Conservation (phyloP, 306 rosid species). For the Quercus wislizeni region DNA sequence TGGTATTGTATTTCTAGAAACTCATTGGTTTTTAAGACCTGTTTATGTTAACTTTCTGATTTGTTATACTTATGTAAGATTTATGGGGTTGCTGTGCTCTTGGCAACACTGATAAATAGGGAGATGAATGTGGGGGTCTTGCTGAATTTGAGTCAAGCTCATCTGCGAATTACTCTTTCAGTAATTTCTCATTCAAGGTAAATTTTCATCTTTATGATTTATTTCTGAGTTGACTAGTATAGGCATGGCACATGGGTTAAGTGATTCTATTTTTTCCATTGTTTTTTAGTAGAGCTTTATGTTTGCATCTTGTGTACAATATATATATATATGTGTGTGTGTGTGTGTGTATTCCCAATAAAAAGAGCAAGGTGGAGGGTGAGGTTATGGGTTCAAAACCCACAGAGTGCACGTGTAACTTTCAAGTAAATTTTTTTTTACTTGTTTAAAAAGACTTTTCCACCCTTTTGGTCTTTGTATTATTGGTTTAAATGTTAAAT, state of each 20-base stretch:
- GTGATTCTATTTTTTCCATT: neutral
- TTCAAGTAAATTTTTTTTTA: no score
- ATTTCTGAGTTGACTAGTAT: slow-evolving; percentile 9
- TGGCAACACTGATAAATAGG: slow-evolving; percentile 47
- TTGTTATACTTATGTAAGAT: neutral
- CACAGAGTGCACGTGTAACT: no score
- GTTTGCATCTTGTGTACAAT: no score
- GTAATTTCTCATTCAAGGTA: slow-evolving; percentile 99
- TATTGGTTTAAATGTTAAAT: neutral
- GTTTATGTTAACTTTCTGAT: neutral
- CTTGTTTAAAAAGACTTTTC: no score
- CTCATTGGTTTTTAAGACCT: neutral
- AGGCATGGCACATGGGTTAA: neutral
- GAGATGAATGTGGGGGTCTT: slow-evolving; percentile 90
- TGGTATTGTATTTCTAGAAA: slow-evolving; percentile 50
- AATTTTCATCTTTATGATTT: slow-evolving; percentile 1
- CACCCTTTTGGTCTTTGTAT: neutral
- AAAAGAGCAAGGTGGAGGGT: no score
- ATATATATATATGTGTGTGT: no score
- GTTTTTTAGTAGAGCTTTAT: no score
- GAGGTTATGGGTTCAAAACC: no score
- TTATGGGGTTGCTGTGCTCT: slow-evolving; percentile 32
- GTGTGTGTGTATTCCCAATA: no score
- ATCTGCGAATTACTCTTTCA: slow-evolving; percentile 83
- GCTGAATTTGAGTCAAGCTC: slow-evolving; percentile 87